phyloP scores from a whole-genome alignment of 352 stramenopile species.

The Phytophthora ohioensis region DNA sequence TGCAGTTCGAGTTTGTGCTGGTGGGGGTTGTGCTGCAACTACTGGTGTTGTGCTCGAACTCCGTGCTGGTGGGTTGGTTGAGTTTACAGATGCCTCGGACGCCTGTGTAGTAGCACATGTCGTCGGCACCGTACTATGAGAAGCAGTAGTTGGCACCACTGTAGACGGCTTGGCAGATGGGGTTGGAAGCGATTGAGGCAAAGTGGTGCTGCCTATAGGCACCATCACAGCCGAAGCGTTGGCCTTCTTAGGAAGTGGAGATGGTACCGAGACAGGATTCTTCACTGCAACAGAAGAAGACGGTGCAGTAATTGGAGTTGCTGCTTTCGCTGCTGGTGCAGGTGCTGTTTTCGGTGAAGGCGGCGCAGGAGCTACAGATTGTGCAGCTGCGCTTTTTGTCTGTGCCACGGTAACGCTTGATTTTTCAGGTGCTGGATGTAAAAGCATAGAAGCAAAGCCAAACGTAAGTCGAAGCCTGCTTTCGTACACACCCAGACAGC shows the following conservation, averaged over 20 bases:
- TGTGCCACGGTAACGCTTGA: not conserved
- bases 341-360: constrained; percentile 1
- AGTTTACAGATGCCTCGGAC: not conserved
- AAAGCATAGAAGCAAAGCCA: constrained; percentile 7
- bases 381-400: constrained; percentile 1
- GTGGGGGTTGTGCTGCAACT: not conserved
- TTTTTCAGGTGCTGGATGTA: not conserved
- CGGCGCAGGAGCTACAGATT: constrained; percentile 1
- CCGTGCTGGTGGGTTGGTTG: not conserved
- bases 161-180: not conserved
- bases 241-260: not conserved
- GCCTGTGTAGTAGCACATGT: not conserved
- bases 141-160: not conserved
- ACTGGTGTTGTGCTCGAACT: not conserved
- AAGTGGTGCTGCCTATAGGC: not conserved
- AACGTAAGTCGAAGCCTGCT: not conserved
- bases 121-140: not conserved
- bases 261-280: not conserved
- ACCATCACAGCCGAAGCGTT: not conserved
- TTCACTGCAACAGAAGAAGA: not conserved
- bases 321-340: not conserved
- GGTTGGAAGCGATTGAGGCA: not conserved
- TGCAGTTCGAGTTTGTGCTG: not conserved
- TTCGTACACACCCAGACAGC: not conserved
- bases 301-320: constrained; percentile 4